Evolutionary conservation across 1,139 yeast genomes (phyloP), one percentile per base, ranked within the genome.

Genomic region (Pichia kudriavzevii): DNA sequence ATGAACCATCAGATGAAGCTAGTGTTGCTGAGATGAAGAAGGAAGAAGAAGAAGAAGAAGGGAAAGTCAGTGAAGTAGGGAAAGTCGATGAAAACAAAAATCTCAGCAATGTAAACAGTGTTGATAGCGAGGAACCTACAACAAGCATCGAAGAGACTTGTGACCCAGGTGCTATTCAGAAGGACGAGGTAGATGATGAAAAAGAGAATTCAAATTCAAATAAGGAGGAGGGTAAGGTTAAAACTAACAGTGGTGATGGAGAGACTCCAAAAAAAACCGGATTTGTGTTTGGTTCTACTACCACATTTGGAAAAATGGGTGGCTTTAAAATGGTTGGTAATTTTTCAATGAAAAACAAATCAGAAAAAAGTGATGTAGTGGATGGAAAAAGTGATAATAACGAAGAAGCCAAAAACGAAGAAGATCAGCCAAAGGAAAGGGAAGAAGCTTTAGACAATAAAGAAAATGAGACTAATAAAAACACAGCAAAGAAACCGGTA

Each of bases 291-390:
- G 62, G 62, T 3, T 41, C 75, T 7, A 58, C 72, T n/a, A 65
- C 71, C 2, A 52, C 76, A 1, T 79, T 79, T 58, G 73, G 67
- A 14, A 53, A 61, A 5, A 43, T 55, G 19, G 38, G 47, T 15
- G 61, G 61, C 1, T 63, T 64, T 33, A 53, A 60, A 2, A 42
- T 56, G 45, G 37, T 55, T 30, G 44, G 49, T 9, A 39, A 65
- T 0, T 69, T 69, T 49, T 69, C 42, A 6, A n/a, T 7, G n/a
- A 21, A 27, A n/a, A 11, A 14, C 10, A 4, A 5, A 14, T 13
- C 15, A 28, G 7, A 14, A 12, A 4, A 10, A 14, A 11, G 7
- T 13, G 21, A n/a, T n/a, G 9, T n/a, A 15, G 7, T 3, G 2
- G 14, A 18, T 18, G 8, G 6, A n/a, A 26, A 17, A 3, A 5